A percentile compares a stretch with the other conserved stretches of the same genome.
phyloP scores from a whole-genome alignment of 2,329 filamentous ascomycete species.

The Ramularia collo-cygni region DNA sequence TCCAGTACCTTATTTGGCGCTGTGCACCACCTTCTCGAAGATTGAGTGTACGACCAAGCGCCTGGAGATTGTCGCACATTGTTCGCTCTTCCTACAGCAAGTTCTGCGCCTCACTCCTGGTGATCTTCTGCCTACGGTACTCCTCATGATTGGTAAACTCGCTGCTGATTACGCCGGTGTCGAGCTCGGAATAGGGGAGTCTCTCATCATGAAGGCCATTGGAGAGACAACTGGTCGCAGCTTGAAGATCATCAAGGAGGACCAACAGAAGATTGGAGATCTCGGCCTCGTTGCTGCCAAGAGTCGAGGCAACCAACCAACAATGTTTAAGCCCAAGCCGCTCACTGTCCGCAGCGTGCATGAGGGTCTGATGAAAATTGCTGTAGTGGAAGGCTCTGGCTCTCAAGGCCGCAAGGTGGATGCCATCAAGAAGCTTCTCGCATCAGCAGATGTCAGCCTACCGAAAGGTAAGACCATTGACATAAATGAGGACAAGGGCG shows the following conservation, averaged over 20 bases:
- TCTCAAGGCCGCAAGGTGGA: conserved; percentile 88
- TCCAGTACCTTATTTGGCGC: conserved; percentile 86
- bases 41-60: conserved; percentile 93
- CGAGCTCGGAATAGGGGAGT: conserved; percentile 96
- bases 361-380: conserved; percentile 79
- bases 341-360: conserved; percentile 82
- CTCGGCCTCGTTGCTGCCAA: conserved; percentile 91
- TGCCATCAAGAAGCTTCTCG: conserved; percentile 92
- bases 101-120: conserved; percentile 85
- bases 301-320: conserved; percentile 88
- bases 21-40: conserved; percentile 90
- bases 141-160: conserved; percentile 97
- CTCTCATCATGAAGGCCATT: conserved; percentile 97
- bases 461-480: conserved; percentile 65
- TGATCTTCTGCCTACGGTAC: conserved; percentile 79
- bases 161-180: conserved; percentile 95
- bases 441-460: conserved; percentile 70
- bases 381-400: conserved; percentile 77
- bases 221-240: conserved; percentile 89
- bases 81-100: conserved; percentile 83
- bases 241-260: conserved; percentile 81
- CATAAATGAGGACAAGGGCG: conserved; percentile 86
- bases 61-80: conserved; percentile 79
- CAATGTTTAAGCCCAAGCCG: conserved; percentile 96
- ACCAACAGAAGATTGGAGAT: conserved; percentile 95